A percentile compares a stretch with the other conserved stretches of the same genome.
phyloP scores from a whole-genome alignment of 2,329 filamentous ascomycete species.

The Massarina eburnea region DNA sequence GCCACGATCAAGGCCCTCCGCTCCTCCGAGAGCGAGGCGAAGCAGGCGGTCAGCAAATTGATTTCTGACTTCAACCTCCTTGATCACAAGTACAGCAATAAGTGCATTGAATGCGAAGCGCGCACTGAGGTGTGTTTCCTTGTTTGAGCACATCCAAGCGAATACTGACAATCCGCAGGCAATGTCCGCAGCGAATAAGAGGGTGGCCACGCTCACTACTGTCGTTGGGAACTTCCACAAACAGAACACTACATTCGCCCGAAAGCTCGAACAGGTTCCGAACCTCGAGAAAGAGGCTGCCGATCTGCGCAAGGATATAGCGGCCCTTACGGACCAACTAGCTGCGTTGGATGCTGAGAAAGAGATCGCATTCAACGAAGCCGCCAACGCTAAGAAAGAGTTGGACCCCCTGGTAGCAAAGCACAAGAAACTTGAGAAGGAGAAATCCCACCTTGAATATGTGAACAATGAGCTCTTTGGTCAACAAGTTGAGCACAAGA shows the following conservation, averaged over 20 bases:
- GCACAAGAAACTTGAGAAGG: slow-evolving; percentile 10
- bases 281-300: background rate
- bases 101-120: slow-evolving; percentile 22
- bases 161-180: slow-evolving; percentile 5
- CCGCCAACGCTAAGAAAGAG: slow-evolving; percentile 3
- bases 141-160: too few species aligned
- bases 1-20: slow-evolving; percentile 15
- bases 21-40: slow-evolving; percentile 9
- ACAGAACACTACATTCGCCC: slow-evolving; percentile 18
- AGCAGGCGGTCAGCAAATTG: slow-evolving; percentile 21
- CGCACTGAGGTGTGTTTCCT: slow-evolving; percentile 20
- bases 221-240: slow-evolving; percentile 13
- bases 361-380: slow-evolving; percentile 7
- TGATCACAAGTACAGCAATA: slow-evolving; percentile 23
- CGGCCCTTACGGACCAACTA: slow-evolving; percentile 9
- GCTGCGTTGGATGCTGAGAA: slow-evolving; percentile 13
- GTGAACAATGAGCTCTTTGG: slow-evolving; percentile 17
- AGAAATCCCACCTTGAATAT: slow-evolving; percentile 14
- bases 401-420: slow-evolving; percentile 9
- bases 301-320: slow-evolving; percentile 2
- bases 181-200: slow-evolving; percentile 19
- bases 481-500: slow-evolving; percentile 10
- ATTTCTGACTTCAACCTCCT: slow-evolving; percentile 18
- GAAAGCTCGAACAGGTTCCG: slow-evolving; percentile 17
- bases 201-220: slow-evolving; percentile 13